These are phyloP conservation scores for Paecilomyces fulvus DNA, from an alignment of 2,329 filamentous ascomycete genomes.

Conservation along the genomic window DNA sequence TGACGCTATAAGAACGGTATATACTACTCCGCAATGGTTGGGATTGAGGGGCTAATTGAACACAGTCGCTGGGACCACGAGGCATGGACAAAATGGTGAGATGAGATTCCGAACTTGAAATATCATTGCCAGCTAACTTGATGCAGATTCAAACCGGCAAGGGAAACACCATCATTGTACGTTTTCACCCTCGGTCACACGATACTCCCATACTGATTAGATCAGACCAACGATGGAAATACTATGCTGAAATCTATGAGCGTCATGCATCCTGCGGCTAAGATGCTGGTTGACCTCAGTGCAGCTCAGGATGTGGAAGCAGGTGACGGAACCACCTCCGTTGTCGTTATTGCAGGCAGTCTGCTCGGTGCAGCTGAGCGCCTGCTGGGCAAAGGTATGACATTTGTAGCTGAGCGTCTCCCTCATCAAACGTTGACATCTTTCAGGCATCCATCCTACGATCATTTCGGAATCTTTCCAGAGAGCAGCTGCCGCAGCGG, in stretches of 20 bases:
- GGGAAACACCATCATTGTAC: constrained; percentile 86
- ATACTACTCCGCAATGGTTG: constrained; percentile 10
- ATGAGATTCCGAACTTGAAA: background rate
- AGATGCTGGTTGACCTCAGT: constrained; percentile 97
- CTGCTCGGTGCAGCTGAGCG: constrained; percentile 88
- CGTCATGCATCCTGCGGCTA: constrained; percentile 98
- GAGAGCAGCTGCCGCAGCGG: constrained; percentile 79
- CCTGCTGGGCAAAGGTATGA: constrained; percentile 68
- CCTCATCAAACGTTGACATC: background rate
- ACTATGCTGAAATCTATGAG: constrained; percentile 99
- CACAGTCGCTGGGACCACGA: constrained; percentile 75
- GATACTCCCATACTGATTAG: constrained; percentile 19
- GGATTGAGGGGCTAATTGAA: constrained; percentile 32
- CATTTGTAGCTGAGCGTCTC: background rate
- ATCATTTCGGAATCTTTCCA: constrained; percentile 98
- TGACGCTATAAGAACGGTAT: constrained; percentile 85
- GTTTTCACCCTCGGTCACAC: constrained; percentile 13
- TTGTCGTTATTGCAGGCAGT: constrained; percentile 95
- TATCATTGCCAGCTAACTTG: constrained; percentile 14
- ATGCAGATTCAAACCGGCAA: constrained; percentile 77
- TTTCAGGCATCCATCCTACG: constrained; percentile 73
- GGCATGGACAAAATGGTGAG: constrained; percentile 94
- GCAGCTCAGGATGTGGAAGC: constrained; percentile 97
- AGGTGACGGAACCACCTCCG: constrained; percentile 94
- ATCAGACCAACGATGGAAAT: constrained; percentile 87